Conservation (phyloP, 495 filamentous ascomycete genomes). For the Aspergillus ellipticus region DNA sequence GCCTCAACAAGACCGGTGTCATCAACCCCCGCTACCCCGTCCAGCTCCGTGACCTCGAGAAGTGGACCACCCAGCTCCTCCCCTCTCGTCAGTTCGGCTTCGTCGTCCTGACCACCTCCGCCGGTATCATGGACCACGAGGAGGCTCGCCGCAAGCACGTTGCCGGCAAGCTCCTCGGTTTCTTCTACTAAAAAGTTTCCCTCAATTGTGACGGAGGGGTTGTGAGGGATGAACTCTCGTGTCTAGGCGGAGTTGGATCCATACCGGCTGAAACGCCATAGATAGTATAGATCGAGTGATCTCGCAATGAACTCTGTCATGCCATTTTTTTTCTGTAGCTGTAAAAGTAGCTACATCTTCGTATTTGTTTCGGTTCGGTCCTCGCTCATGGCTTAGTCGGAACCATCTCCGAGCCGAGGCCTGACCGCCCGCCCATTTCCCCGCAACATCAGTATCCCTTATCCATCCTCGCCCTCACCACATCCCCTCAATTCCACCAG, state of each 20-base stretch:
- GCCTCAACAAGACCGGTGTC: conserved; percentile 98
- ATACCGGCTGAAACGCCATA: conserved; percentile 18
- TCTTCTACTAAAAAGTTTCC: conserved; percentile 77
- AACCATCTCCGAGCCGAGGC: neutral
- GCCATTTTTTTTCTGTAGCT: neutral
- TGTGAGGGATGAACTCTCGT: conserved; percentile 29
- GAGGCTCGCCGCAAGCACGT: conserved; percentile 98
- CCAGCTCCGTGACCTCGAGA: conserved; percentile 93
- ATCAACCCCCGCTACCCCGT: conserved; percentile 99
- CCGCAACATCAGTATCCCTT: neutral
- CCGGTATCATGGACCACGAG: conserved; percentile 99
- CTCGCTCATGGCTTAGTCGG: neutral
- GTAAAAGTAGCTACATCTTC: neutral
- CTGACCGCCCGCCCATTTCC: conserved; percentile 8
- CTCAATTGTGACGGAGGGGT: conserved; percentile 19
- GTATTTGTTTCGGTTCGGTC: too few species aligned
- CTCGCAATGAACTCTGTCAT: conserved; percentile 1
- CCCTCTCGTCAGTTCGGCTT: conserved; percentile 99
- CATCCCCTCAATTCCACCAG: neutral
- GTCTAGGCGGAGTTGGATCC: conserved; percentile 23
- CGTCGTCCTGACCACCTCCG: conserved; percentile 97
- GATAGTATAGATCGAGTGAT: conserved; percentile 20
- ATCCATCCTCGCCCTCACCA: neutral
- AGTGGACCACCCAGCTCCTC: conserved; percentile 97
- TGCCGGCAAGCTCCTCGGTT: conserved; percentile 91